Base-by-base conservation (phyloP, 805 yeast genomes). In the Barnettozyma wickerhamii region DNA sequence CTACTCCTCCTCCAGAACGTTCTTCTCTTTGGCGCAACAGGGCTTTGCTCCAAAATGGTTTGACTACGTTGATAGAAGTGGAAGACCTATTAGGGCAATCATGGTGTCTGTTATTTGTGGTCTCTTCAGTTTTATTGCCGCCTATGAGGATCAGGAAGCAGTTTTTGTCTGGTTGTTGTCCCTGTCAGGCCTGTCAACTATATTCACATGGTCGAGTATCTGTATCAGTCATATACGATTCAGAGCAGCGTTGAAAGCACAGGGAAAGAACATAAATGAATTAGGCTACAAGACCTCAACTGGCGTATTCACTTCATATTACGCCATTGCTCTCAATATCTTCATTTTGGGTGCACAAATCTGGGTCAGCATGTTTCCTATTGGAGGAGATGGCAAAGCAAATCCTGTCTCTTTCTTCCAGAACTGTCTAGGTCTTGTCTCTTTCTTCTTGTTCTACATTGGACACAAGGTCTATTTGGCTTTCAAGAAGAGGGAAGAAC, bases 1-100 rank as follows among this genome's bases (percentile, higher is more conserved):
- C 31, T 84, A 72, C 58, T 85, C 82, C n/a, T 74, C 81, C 46
- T 81, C 89, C 37, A 74, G 91, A 69, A 71, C 87, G 9, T 56
- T 84, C 40, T 79, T 77, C 39, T 74, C 86, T 18, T 64, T 84
- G 52, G 81, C 88, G 14, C 79, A 77, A 43, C 85, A 81, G 61
- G 85, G 86, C 9, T 73, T 76, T 53, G 84, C 79, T 36, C 90
- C 90, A 52, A 60, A 62, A 45, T 56, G 44, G 52, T 54, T 74
- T 49, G 74, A 71, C 37, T 75, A 73, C 48, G 66, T 77, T 41
- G 84, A 79, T 60, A 69, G 72, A 50, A 59, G 66, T 32, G 82
- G 84, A 35, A 71, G 82, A 55, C 87, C 87, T 14, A 59, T 76
- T 32, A 66, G 70, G 31, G 79, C 83, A n/a, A 62, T 79, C 38